Conservation (phyloP, 73 alveolate species). For the Symbiodinium pilosum region DNA sequence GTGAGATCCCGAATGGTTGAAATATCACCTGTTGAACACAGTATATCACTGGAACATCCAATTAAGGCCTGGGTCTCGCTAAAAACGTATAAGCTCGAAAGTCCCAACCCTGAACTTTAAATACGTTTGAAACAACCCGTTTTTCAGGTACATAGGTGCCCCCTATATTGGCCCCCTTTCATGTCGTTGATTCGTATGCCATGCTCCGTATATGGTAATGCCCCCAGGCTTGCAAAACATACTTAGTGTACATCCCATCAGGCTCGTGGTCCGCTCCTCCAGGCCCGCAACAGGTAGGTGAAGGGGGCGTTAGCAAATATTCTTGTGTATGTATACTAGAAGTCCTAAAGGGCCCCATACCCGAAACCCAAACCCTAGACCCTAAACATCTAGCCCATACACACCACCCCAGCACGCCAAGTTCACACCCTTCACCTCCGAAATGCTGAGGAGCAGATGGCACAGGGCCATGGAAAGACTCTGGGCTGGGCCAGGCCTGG, state of each 20-base stretch:
- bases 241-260: not conserved
- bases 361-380: not conserved
- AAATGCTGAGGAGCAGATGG: conserved; percentile 10
- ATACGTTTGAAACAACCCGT: no score
- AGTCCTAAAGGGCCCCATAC: not conserved
- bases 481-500: conserved; percentile 67
- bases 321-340: not conserved
- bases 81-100: no score
- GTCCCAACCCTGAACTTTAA: no score
- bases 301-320: not conserved
- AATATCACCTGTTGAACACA: no score
- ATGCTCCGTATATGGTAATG: no score
- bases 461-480: conserved; percentile 53
- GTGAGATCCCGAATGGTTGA: no score
- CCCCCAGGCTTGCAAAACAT: not conserved
- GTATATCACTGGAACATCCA: no score
- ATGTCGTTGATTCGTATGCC: no score
- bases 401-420: not conserved
- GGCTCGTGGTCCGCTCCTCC: not conserved
- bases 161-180: not conserved
- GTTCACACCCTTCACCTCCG: no score
- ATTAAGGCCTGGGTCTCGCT: no score
- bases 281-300: no score
- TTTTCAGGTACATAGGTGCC: no score
- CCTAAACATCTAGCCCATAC: not conserved